A percentile compares a stretch with the other conserved stretches of the same genome.
Conservation (phyloP, 176 grass and related monocot genomes). For the Tuctoria greenei region DNA sequence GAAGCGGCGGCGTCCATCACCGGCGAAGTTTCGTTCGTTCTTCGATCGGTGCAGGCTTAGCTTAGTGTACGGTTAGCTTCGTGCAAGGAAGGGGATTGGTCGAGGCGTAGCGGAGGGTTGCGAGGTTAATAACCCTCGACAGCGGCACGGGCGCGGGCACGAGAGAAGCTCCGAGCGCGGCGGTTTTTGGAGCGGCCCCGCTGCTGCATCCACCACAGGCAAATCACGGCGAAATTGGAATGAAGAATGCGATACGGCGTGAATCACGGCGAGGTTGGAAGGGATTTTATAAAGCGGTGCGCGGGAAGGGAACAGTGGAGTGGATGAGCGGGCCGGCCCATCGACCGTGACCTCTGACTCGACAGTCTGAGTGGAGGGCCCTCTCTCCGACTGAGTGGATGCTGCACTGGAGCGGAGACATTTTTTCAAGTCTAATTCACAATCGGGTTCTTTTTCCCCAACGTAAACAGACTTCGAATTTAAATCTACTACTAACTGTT, state of each 20-base stretch:
- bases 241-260: not conserved
- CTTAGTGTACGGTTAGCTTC: not conserved
- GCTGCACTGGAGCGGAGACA: too few species aligned
- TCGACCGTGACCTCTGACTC: not conserved
- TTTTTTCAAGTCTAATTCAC: too few species aligned
- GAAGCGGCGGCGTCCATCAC: conserved; percentile 39
- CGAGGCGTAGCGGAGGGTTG: not conserved
- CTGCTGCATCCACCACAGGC: conserved; percentile 56
- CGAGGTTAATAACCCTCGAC: conserved; percentile 64
- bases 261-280: not conserved
- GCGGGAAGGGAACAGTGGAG: not conserved
- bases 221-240: conserved; percentile 9
- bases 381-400: not conserved
- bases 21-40: not conserved
- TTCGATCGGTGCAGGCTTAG: not conserved
- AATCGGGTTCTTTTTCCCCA: too few species aligned
- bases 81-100: not conserved
- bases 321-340: not conserved
- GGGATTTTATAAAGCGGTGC: conserved; percentile 3
- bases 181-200: conserved; percentile 50
- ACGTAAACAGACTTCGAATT: too few species aligned
- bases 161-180: conserved; percentile 83
- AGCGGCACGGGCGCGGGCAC: conserved; percentile 65
- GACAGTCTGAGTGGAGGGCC: not conserved
- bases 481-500: too few species aligned